Conservation (phyloP, 768 basidiomycete genomes). For the Suillus spraguei region DNA sequence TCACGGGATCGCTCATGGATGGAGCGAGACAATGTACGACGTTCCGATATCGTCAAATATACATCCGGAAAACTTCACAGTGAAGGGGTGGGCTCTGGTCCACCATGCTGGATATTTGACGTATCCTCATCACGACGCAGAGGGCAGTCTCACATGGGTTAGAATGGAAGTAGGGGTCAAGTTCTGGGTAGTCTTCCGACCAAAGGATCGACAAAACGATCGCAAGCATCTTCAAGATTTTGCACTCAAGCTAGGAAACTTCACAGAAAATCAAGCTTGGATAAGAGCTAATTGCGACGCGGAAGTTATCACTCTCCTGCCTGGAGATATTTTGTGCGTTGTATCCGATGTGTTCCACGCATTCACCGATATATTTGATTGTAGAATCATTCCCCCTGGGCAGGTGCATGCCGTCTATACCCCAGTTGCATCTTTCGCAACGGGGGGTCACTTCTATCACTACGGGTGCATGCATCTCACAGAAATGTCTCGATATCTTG, state of each 20-base stretch:
- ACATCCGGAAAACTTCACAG: not conserved
- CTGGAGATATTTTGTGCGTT: too few relatives aligned
- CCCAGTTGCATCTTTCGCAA: constrained; percentile 1
- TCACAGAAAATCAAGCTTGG: not conserved
- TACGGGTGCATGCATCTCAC: constrained; percentile 14
- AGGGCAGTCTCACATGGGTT: not conserved
- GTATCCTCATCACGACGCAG: constrained; percentile 15
- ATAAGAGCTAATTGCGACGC: not conserved
- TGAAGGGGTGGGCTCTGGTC: constrained; percentile 9
- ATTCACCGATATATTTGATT: too few relatives aligned
- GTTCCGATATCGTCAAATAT: not conserved
- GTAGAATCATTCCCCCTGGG: constrained; percentile 14
- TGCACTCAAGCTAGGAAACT: not conserved
- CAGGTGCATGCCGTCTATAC: constrained; percentile 14
- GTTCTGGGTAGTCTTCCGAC: not conserved
- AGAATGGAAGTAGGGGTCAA: not conserved
- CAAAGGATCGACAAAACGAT: not conserved
- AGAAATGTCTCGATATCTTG: constrained; percentile 1
- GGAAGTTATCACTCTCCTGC: not conserved
- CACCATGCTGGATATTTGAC: constrained; percentile 16
- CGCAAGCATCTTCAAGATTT: not conserved
- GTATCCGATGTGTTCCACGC: too few relatives aligned
- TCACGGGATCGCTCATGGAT: not conserved
- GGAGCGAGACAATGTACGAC: not conserved
- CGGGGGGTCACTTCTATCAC: constrained; percentile 12